phyloP scores from a whole-genome alignment of 1,284 basidiomycete genomes.

The Cystobasidium sp. region DNA sequence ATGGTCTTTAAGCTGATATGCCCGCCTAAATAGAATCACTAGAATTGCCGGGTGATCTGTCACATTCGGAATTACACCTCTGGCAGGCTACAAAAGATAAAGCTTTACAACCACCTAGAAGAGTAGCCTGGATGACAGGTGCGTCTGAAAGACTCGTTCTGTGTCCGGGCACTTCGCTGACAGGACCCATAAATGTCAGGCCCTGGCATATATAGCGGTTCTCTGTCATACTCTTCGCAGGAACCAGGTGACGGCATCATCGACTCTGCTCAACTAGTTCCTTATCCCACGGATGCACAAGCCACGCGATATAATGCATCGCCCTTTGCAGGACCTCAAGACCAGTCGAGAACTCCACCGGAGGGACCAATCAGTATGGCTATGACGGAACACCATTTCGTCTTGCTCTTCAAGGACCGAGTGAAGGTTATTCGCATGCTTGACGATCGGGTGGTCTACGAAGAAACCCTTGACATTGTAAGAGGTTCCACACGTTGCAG shows the following conservation, averaged over 20 bases:
- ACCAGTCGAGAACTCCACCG: constrained; percentile 31
- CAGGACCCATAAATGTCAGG: constrained; percentile 56
- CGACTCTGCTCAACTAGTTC: constrained; percentile 65
- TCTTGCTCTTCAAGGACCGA: constrained; percentile 80
- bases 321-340: constrained; percentile 61
- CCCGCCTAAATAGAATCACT: constrained; percentile 68
- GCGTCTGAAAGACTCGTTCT: not conserved
- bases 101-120: constrained; percentile 60
- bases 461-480: constrained; percentile 80
- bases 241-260: constrained; percentile 70
- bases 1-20: constrained; percentile 6
- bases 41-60: constrained; percentile 76
- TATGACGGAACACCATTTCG: constrained; percentile 89
- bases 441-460: constrained; percentile 80
- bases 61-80: constrained; percentile 76
- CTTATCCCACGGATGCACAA: constrained; percentile 51
- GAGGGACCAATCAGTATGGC: constrained; percentile 73
- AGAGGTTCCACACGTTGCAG: constrained; percentile 50
- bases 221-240: constrained; percentile 60
- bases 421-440: constrained; percentile 78
- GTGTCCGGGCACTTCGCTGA: not conserved
- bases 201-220: constrained; percentile 76
- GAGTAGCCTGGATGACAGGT: constrained; percentile 82
- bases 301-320: constrained; percentile 59
- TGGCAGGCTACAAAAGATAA: constrained; percentile 61